These are phyloP conservation scores for Xylariaceae sp. DNA, from an alignment of 2,329 filamentous ascomycete genomes.

Conservation along the genomic window DNA sequence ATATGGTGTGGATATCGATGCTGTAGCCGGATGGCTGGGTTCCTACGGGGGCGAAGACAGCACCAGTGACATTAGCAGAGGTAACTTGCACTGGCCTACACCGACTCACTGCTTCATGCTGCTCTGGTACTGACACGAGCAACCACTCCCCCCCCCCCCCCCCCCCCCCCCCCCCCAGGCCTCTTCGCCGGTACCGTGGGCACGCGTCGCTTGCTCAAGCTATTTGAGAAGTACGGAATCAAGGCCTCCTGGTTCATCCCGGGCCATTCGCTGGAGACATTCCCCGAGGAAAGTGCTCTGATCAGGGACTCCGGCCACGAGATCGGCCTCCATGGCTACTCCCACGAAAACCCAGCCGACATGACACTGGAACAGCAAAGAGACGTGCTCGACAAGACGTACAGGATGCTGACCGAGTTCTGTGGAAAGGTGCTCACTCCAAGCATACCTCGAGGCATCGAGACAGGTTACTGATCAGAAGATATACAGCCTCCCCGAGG, in stretches of 20 bases:
- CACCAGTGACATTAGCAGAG: constrained; percentile 64
- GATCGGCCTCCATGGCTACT: constrained; percentile 59
- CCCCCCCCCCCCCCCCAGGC: constrained; percentile 26
- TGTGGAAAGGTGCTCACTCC: constrained; percentile 45
- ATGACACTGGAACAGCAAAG: constrained; percentile 71
- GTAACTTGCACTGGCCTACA: constrained; percentile 34
- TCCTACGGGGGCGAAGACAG: constrained; percentile 68
- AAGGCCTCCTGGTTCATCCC: constrained; percentile 37
- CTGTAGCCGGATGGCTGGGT: constrained; percentile 69
- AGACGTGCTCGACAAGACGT: constrained; percentile 68
- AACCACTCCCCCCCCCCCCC: too few relatives aligned
- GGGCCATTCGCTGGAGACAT: constrained; percentile 56
- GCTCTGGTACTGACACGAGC: too few relatives aligned
- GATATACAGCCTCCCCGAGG: constrained; percentile 59
- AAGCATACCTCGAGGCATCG: too few relatives aligned
- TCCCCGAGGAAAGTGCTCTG: constrained; percentile 56
- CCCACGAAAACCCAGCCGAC: constrained; percentile 63
- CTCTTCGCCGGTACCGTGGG: constrained; percentile 62
- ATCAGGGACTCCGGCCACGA: constrained; percentile 59
- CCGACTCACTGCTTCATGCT: too few relatives aligned
- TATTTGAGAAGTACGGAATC: constrained; percentile 42
- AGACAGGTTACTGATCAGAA: too few relatives aligned
- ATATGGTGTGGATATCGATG: constrained; percentile 68
- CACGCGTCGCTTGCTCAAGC: constrained; percentile 56
- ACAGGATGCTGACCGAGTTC: constrained; percentile 62